Conservation (phyloP, 192 early-diverging fungal genomes). For the Coemansia guatemalensis region DNA sequence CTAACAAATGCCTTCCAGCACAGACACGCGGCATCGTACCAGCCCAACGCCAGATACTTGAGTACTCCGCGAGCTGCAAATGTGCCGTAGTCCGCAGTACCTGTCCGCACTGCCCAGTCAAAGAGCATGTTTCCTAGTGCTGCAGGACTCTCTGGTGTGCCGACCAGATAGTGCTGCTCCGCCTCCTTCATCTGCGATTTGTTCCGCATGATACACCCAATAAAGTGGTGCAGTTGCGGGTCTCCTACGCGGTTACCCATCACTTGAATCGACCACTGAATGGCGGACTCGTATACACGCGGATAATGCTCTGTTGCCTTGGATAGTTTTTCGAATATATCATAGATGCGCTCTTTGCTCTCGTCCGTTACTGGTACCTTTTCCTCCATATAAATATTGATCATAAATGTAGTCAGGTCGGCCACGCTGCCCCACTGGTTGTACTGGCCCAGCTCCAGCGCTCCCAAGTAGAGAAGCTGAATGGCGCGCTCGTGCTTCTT, state of each 20-base stretch:
- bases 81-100: constrained; percentile 65
- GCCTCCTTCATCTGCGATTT: constrained; percentile 76
- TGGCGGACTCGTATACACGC: constrained; percentile 46
- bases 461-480: constrained; percentile 77
- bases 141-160: constrained; percentile 76
- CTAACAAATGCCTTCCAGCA: constrained; percentile 55
- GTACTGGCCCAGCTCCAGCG: constrained; percentile 71
- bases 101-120: constrained; percentile 70
- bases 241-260: constrained; percentile 35
- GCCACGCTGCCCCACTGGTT: constrained; percentile 79
- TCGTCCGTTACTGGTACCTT: constrained; percentile 67
- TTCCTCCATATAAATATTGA: constrained; percentile 76
- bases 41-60: constrained; percentile 66
- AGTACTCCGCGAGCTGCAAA: constrained; percentile 79
- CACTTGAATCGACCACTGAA: constrained; percentile 46
- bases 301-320: constrained; percentile 50
- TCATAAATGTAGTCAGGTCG: constrained; percentile 78
- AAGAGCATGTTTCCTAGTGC: constrained; percentile 71
- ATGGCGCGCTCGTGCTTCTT: constrained; percentile 75
- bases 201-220: constrained; percentile 48
- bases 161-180: constrained; percentile 83
- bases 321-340: constrained; percentile 65
- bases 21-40: constrained; percentile 54
- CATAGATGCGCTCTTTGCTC: constrained; percentile 63
- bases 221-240: constrained; percentile 47